Conservation (phyloP, 768 basidiomycete genomes). For the Suillus ampliporus region DNA sequence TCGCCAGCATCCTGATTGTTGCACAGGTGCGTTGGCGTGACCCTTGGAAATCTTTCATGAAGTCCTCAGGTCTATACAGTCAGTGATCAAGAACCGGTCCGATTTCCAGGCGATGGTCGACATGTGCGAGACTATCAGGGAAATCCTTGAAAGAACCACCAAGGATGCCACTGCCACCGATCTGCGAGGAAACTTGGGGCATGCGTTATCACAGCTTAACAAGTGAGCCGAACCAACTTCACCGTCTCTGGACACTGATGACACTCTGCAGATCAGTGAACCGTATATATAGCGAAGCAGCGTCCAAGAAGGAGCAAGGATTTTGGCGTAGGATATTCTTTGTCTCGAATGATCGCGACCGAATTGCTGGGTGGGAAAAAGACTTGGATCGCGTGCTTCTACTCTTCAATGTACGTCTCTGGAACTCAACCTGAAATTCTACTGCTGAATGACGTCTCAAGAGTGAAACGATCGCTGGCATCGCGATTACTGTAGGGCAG, state of each 20-base stretch:
- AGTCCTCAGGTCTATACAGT: not conserved
- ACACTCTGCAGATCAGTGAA: not conserved
- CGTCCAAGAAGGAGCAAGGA: not conserved
- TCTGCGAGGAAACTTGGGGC: not conserved
- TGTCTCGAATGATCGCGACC: too few relatives aligned
- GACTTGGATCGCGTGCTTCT: constrained; percentile 1
- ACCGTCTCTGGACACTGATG: too few relatives aligned
- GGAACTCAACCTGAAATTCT: not conserved
- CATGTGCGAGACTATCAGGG: not conserved
- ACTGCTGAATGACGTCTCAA: too few relatives aligned
- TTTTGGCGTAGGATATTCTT: not conserved
- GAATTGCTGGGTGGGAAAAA: constrained; percentile 1
- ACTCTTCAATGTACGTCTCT: not conserved
- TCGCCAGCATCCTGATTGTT: not conserved
- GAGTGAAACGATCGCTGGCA: too few relatives aligned
- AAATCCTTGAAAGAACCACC: not conserved
- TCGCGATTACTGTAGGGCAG: too few relatives aligned
- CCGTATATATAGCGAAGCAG: not conserved
- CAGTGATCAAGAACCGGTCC: not conserved
- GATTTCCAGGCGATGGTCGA: not conserved
- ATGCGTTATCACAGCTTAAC: not conserved
- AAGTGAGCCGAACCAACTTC: not conserved
- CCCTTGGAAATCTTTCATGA: not conserved
- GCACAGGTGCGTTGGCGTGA: not conserved
- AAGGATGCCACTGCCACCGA: too few relatives aligned